phyloP scores from a whole-genome alignment of 148 eudicot genomes.

The Camellia japonica region DNA sequence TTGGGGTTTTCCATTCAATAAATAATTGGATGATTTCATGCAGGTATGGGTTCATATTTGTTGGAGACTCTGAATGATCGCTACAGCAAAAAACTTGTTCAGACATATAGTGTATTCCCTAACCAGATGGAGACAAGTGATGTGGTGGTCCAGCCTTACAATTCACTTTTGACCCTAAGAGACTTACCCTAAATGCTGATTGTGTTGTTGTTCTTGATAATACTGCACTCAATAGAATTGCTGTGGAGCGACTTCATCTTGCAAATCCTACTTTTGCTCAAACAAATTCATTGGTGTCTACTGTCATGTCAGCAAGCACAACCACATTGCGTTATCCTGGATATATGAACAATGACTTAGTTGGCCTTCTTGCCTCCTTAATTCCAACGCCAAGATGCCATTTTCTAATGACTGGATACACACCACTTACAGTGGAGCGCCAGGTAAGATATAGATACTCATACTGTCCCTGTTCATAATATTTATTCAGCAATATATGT shows the following conservation, averaged over 20 bases:
- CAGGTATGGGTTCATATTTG: conserved; percentile 98
- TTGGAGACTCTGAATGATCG: conserved; percentile 94
- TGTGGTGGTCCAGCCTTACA: conserved; percentile 96
- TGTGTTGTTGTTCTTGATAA: conserved; percentile 98
- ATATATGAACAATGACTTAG: conserved; percentile 98
- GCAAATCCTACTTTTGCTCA: conserved; percentile 90
- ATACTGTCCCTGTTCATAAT: neutral
- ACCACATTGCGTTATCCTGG: conserved; percentile 97
- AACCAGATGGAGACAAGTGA: conserved; percentile 94
- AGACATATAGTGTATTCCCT: conserved; percentile 97
- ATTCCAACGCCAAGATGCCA: conserved; percentile 99
- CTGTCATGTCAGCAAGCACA: conserved; percentile 99
- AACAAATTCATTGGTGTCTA: conserved; percentile 91
- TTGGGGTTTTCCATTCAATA: neutral
- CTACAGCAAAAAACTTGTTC: conserved; percentile 92
- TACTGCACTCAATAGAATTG: conserved; percentile 95
- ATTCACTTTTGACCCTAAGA: conserved; percentile 92
- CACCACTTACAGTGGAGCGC: conserved; percentile 97
- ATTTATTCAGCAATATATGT: neutral
- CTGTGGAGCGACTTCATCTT: conserved; percentile 90
- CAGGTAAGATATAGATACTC: conserved; percentile 48
- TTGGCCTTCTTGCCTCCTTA: conserved; percentile 97
- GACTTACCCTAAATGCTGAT: conserved; percentile 91
- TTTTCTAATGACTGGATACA: conserved; percentile 98
- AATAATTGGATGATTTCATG: conserved; percentile 10